A percentile compares a stretch with the other conserved stretches of the same genome.
These are phyloP conservation scores for Russula sp. DNA, from an alignment of 768 basidiomycete genomes.

Conservation along the genomic window DNA sequence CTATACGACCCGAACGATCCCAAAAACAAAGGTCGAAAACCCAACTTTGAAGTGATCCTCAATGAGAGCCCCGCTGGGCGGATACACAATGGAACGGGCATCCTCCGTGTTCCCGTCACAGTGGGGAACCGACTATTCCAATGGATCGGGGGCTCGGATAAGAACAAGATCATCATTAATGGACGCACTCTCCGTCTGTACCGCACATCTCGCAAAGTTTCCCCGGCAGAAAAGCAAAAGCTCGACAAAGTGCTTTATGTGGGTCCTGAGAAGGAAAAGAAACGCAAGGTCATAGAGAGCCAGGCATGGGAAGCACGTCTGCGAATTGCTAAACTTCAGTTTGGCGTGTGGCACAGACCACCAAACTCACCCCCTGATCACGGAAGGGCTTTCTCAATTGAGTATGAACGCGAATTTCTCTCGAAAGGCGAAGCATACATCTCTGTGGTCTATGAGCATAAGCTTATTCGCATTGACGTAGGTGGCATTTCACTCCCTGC, in stretches of 20 bases:
- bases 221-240: constrained; percentile 7
- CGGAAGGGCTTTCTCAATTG: constrained; percentile 48
- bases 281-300: constrained; percentile 19
- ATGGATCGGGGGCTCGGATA: constrained; percentile 32
- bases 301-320: constrained; percentile 40
- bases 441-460: constrained; percentile 60
- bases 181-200: constrained; percentile 24
- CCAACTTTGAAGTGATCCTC: constrained; percentile 58
- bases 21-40: constrained; percentile 25
- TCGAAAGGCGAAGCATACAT: constrained; percentile 44
- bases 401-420: constrained; percentile 52
- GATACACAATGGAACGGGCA: constrained; percentile 49
- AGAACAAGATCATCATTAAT: constrained; percentile 22
- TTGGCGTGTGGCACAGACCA: constrained; percentile 48
- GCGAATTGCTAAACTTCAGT: constrained; percentile 56
- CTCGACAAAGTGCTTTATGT: constrained; percentile 30
- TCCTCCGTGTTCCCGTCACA: constrained; percentile 26
- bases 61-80: constrained; percentile 42
- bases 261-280: constrained; percentile 26
- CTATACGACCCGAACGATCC: constrained; percentile 35
- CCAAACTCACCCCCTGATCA: constrained; percentile 20
- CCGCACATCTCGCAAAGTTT: constrained; percentile 7
- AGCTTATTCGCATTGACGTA: constrained; percentile 55
- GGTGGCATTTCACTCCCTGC: constrained; percentile 13
- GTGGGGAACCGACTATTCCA: constrained; percentile 42